These are phyloP conservation scores for Mucor ambiguus DNA, from an alignment of 371 early-diverging fungal species.

Conservation along the genomic window DNA sequence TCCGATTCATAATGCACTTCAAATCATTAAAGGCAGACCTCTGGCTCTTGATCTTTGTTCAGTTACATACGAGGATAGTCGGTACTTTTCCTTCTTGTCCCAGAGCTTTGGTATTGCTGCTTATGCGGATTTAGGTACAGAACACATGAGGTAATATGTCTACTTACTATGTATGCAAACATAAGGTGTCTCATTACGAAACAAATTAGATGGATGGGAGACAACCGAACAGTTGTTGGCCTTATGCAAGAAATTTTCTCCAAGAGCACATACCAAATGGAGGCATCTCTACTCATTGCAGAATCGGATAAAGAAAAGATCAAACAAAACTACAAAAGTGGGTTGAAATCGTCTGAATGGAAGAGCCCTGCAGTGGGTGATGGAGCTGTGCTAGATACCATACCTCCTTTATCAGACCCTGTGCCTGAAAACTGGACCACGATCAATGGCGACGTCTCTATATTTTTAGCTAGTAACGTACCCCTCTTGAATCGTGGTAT, in stretches of 20 bases:
- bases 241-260: constrained; percentile 54
- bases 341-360: background rate
- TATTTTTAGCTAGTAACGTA: constrained; percentile 58
- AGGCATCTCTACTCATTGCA: constrained; percentile 51
- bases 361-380: background rate
- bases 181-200: background rate
- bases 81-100: constrained; percentile 62
- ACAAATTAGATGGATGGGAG: constrained; percentile 61
- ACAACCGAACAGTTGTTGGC: constrained; percentile 53
- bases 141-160: constrained; percentile 27
- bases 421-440: constrained; percentile 55
- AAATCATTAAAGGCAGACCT: constrained; percentile 59
- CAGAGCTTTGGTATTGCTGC: constrained; percentile 68
- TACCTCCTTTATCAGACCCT: constrained; percentile 42
- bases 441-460: constrained; percentile 46
- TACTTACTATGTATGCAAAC: background rate
- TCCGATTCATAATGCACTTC: constrained; percentile 51
- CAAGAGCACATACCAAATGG: constrained; percentile 42
- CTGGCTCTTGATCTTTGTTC: constrained; percentile 66
- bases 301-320: constrained; percentile 53
- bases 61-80: constrained; percentile 51
- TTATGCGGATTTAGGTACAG: constrained; percentile 66
- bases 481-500: constrained; percentile 59
- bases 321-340: constrained; percentile 23
- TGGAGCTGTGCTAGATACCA: constrained; percentile 21